Percentiles rank a stretch among this genome's conserved stretches.
Conservation (phyloP, 2,329 filamentous ascomycete genomes). For the Monosporascus sp. region DNA sequence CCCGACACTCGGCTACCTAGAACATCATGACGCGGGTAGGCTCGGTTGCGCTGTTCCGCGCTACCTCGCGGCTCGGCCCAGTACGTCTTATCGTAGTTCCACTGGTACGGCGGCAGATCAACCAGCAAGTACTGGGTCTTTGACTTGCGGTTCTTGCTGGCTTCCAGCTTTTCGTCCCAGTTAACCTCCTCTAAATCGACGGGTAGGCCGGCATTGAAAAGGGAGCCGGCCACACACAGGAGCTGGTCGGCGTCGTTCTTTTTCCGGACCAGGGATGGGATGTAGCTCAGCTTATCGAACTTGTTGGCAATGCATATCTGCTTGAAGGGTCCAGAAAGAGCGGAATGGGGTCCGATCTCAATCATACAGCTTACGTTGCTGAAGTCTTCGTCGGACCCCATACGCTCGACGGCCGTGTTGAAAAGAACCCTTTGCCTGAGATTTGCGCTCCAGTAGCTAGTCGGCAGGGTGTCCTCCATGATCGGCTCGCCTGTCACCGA, state of each 20-base stretch:
- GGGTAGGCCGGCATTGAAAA: constrained; percentile 13
- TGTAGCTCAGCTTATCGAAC: constrained; percentile 7
- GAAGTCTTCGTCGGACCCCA: constrained; percentile 1
- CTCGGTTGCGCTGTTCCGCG: constrained; percentile 6
- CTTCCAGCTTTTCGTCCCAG: background rate
- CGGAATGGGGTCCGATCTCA: constrained; percentile 24
- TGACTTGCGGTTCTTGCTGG: constrained; percentile 2
- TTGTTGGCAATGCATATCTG: constrained; percentile 19
- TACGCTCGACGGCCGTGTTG: background rate
- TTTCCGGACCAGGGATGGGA: constrained; percentile 12
- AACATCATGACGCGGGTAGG: constrained; percentile 13
- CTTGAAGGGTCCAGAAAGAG: constrained; percentile 23
- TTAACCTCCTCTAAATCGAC: constrained; percentile 14
- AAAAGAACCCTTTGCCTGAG: constrained; percentile 10
- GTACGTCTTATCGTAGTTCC: constrained; percentile 15
- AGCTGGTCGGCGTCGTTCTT: constrained; percentile 12
- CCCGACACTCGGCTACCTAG: constrained; percentile 5
- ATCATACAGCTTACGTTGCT: constrained; percentile 14
- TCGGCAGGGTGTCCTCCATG: constrained; percentile 3
- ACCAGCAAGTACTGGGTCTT: constrained; percentile 7
- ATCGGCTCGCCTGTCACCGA: constrained; percentile 17
- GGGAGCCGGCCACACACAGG: constrained; percentile 9
- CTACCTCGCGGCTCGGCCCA: constrained; percentile 15
- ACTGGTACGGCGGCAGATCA: constrained; percentile 18
- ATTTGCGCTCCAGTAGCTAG: constrained; percentile 21